Conservation (phyloP, 768 basidiomycete species). For the Hortiboletus flavorubellus region DNA sequence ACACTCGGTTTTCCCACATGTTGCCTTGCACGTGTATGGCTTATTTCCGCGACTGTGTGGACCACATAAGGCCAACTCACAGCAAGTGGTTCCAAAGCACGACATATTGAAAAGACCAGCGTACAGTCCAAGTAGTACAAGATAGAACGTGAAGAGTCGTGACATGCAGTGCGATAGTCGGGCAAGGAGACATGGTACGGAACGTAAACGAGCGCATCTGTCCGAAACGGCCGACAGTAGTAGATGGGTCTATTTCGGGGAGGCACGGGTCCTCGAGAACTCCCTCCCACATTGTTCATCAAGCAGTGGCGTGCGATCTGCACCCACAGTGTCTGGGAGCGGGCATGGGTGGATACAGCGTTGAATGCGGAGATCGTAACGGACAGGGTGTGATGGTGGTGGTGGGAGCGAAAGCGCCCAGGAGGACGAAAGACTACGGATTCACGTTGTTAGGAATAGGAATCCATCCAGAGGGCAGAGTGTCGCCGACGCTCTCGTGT, state of each 20-base stretch:
- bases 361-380: not conserved
- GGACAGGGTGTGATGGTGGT: conserved; percentile 52
- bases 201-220: not conserved
- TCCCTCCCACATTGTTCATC: conserved; percentile 45
- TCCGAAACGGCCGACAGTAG: not conserved
- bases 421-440: conserved; percentile 32
- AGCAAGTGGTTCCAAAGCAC: not conserved
- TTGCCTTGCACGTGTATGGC: conserved; percentile 10
- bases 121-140: no score
- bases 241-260: not conserved
- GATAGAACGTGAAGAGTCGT: not conserved
- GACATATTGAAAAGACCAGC: not conserved
- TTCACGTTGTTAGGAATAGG: conserved; percentile 8
- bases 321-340: conserved; percentile 21
- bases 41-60: conserved; percentile 13
- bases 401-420: conserved; percentile 41
- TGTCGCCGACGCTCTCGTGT: conserved; percentile 15
- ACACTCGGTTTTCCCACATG: conserved; percentile 12
- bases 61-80: conserved; percentile 5
- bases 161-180: not conserved
- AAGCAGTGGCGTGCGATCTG: conserved; percentile 38
- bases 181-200: not conserved
- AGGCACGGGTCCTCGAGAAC: conserved; percentile 33
- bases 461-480: not conserved
- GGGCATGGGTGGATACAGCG: conserved; percentile 28